phyloP scores from a whole-genome alignment of 441 rosid genomes.

The Adansonia rubrostipa region DNA sequence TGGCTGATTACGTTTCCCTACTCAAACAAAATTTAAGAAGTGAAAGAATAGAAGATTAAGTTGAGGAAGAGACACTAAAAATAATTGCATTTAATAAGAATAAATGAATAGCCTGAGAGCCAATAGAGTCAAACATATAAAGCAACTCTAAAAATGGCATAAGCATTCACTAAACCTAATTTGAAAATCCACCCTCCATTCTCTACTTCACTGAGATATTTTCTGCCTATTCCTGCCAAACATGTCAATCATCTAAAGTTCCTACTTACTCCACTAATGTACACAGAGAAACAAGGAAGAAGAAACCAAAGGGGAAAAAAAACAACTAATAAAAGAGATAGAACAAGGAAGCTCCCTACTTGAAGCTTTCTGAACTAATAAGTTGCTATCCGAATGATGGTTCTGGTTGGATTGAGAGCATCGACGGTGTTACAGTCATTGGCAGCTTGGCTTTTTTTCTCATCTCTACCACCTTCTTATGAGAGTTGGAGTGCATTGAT shows the following conservation, averaged over 20 bases:
- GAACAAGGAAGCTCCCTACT: slow-evolving; percentile 37
- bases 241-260: slow-evolving; percentile 30
- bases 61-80: not conserved
- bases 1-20: not conserved
- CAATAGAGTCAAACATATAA: slow-evolving; percentile 30
- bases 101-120: slow-evolving; percentile 34
- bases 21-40: not conserved
- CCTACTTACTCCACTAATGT: slow-evolving; percentile 52
- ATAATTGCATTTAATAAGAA: slow-evolving; percentile 30
- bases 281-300: slow-evolving; percentile 34
- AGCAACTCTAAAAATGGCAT: slow-evolving; percentile 21
- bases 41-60: not conserved
- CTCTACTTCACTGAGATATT: not conserved
- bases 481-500: slow-evolving; percentile 85
- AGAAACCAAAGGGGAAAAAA: slow-evolving; percentile 21
- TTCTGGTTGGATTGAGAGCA: slow-evolving; percentile 13
- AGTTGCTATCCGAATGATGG: slow-evolving; percentile 41
- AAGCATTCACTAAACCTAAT: slow-evolving; percentile 22
- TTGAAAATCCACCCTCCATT: slow-evolving; percentile 21
- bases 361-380: slow-evolving; percentile 38
- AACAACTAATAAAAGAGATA: slow-evolving; percentile 26
- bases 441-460: slow-evolving; percentile 47
- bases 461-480: slow-evolving; percentile 87
- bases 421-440: too few species aligned
- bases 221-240: slow-evolving; percentile 22